Base-by-base conservation (phyloP, 192 early-diverging fungal genomes). In the Rhizoclosmatium globosum region DNA sequence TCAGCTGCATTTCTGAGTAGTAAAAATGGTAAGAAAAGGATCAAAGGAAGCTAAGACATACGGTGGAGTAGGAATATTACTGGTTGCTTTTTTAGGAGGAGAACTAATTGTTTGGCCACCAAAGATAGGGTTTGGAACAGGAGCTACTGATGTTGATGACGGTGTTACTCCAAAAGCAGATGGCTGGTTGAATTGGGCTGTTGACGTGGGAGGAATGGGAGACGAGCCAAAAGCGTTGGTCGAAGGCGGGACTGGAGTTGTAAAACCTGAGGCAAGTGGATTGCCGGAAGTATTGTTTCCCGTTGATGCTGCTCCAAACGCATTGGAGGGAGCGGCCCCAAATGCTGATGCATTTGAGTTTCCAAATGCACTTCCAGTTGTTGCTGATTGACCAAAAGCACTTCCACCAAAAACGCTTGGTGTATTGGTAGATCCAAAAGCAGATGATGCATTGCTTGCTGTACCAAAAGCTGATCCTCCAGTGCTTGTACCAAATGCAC, bases 1-100 rank as follows among this genome's bases (percentile, higher is more conserved):
- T 75, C 73, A 6, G 42, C 19, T 3, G 43, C 73, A 64, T 75
- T 68, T 68, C 66, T 68, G 19, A 46, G 4, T 43, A n/a, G 39
- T 6, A 38, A 19, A 68, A 43, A 9, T 43, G 9, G 4, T 44
- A 17, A 68, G 47, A 56, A 47, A 47, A 56, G 56, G 6, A 53
- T n/a, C 17, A 38, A 56, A n/a, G 21, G 66, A 17, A 17, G 4
- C 44, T 43, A 47, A 11, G 17, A 31, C 62, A 64, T 31, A 41
- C 23, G 69, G 31, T 53, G 46, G 38, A 15, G 45, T 56, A 53
- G 69, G 45, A 19, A 46, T 21, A 21, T 41, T 17, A 15, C 23
- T 42, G 0, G 50, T 71, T 48, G 69, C n/a, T 47, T 71, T 41
- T 4, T 56, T 42, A 31, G 69, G 48, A 11, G 50, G 17, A 7